Evolutionary conservation across 139 green algal genomes (phyloP).

Genomic region (Picocystis salinarum): DNA sequence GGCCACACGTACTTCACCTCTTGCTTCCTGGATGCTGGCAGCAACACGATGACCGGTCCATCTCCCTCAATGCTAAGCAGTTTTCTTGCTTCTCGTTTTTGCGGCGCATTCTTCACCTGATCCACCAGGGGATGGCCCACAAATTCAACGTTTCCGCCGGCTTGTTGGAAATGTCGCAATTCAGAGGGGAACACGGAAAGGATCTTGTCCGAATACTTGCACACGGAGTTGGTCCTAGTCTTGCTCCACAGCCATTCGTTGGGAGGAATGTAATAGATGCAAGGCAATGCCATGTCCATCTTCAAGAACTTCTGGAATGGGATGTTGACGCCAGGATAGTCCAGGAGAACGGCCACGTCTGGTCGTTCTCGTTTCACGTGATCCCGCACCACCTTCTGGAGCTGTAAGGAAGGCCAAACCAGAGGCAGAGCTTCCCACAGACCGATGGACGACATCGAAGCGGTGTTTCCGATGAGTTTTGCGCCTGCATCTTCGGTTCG

Average conservation of each 20-base stretch:
- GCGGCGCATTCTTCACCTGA: neutral
- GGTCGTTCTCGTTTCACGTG: conserved; percentile 7
- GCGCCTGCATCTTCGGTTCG: conserved; percentile 7
- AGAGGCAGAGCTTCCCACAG: conserved; percentile 16
- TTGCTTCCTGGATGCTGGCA: neutral
- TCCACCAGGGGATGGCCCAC: conserved; percentile 19
- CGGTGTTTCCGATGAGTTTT: conserved; percentile 13
- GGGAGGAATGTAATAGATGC: conserved; percentile 21
- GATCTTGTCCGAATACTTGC: conserved; percentile 7
- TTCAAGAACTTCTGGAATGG: conserved; percentile 15
- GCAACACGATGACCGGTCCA: neutral
- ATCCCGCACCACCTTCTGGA: conserved; percentile 9
- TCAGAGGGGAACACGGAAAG: conserved; percentile 13
- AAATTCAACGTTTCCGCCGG: conserved; percentile 6
- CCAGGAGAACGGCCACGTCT: conserved; percentile 15
- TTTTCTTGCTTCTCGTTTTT: neutral
- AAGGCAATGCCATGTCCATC: too few species aligned
- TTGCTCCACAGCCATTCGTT: conserved; percentile 16
- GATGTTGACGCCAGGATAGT: conserved; percentile 23
- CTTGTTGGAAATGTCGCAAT: conserved; percentile 8
- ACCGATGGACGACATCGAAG: conserved; percentile 15
- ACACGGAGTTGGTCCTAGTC: conserved; percentile 7
- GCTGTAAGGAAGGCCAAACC: conserved; percentile 7
- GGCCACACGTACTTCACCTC: conserved; percentile 1
- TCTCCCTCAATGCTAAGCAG: neutral